Conservation (phyloP, 495 filamentous ascomycete species). For the Trichoderma erinaceum region DNA sequence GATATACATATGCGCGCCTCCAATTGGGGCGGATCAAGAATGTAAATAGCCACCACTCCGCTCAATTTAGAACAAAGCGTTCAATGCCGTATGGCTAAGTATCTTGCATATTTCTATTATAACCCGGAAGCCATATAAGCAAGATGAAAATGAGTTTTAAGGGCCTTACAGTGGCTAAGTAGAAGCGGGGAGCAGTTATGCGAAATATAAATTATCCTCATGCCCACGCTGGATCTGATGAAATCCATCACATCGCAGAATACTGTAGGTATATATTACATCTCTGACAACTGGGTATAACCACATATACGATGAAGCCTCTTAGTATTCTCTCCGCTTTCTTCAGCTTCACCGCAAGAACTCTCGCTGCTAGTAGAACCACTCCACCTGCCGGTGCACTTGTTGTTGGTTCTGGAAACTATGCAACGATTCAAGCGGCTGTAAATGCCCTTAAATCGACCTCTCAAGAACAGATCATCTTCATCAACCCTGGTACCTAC, state of each 20-base stretch:
- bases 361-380: not conserved
- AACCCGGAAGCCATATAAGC: too few species aligned
- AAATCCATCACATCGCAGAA: not conserved
- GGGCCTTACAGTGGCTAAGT: too few species aligned
- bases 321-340: not conserved
- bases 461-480: conserved; percentile 49
- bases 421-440: conserved; percentile 50
- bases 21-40: not conserved
- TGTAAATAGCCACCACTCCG: not conserved
- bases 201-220: not conserved
- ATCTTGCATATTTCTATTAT: not conserved
- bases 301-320: not conserved
- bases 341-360: not conserved
- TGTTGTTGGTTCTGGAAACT: conserved; percentile 17
- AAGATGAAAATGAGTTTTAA: too few species aligned
- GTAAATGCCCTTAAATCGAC: conserved; percentile 48
- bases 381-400: not conserved
- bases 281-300: not conserved
- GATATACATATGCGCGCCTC: not conserved
- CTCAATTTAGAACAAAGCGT: not conserved
- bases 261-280: not conserved
- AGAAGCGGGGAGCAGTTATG: not conserved
- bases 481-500: conserved; percentile 56
- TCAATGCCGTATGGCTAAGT: not conserved
- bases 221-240: not conserved